Conservation (phyloP, 2,329 filamentous ascomycete genomes). For the Penicillium sp. region DNA sequence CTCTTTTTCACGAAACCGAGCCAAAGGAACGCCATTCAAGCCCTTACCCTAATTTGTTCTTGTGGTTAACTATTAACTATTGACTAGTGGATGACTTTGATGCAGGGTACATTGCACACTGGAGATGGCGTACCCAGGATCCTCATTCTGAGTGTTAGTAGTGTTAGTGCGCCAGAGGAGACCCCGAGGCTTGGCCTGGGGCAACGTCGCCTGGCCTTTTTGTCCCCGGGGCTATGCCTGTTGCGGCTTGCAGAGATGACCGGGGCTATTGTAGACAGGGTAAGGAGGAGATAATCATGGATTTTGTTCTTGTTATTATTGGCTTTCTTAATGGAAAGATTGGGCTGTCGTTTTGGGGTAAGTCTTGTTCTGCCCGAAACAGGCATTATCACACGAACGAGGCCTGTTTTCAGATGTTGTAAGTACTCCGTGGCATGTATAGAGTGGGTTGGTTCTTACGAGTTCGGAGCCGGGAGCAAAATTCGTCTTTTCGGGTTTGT, state of each 20-base stretch:
- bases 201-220: background rate
- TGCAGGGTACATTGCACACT: background rate
- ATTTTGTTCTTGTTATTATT: background rate
- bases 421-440: too few relatives aligned
- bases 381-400: constrained; percentile 10
- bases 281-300: background rate
- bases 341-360: background rate
- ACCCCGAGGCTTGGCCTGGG: background rate
- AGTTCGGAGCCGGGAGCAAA: background rate
- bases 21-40: background rate
- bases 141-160: background rate
- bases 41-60: background rate
- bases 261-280: background rate
- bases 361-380: constrained; percentile 4
- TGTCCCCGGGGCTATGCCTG: background rate
- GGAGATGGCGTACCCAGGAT: background rate
- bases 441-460: background rate
- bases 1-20: constrained; percentile 18
- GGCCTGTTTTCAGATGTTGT: background rate
- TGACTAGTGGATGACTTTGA: background rate
- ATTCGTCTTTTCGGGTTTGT: background rate
- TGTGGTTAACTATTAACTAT: background rate
- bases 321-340: background rate
- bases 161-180: background rate
- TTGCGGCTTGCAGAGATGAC: background rate